Evolutionary conservation across 805 yeast genomes (phyloP).

Genomic region (Danielia reshetovae): DNA sequence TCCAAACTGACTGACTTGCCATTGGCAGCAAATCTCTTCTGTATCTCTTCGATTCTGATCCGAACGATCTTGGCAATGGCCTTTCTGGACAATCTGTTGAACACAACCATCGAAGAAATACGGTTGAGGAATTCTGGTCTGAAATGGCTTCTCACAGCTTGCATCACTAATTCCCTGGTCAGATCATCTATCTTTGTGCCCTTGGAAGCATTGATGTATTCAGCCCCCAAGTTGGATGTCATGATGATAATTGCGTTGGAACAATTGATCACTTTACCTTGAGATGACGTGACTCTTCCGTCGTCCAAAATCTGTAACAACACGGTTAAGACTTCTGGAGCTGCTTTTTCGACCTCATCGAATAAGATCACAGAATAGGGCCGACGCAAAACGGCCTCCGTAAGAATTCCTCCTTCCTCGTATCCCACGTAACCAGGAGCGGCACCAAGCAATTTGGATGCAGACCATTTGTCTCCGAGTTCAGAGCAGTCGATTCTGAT

Average conservation of each 20-base stretch:
- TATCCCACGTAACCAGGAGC: conserved; percentile 95
- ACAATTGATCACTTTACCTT: conserved; percentile 90
- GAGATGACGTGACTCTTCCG: conserved; percentile 92
- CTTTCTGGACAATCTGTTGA: conserved; percentile 86
- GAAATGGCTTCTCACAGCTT: conserved; percentile 80
- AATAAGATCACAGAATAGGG: conserved; percentile 96
- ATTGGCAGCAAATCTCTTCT: conserved; percentile 76
- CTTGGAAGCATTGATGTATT: conserved; percentile 67
- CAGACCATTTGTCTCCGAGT: conserved; percentile 90
- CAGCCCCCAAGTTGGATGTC: conserved; percentile 98
- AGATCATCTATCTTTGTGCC: conserved; percentile 61
- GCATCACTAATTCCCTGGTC: conserved; percentile 78
- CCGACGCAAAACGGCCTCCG: conserved; percentile 84
- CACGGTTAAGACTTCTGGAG: conserved; percentile 93
- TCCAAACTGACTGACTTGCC: conserved; percentile 74
- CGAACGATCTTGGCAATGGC: conserved; percentile 91
- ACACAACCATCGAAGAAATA: conserved; percentile 87
- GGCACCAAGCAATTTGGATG: conserved; percentile 91
- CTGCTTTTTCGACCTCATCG: conserved; percentile 98
- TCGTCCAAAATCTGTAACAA: conserved; percentile 91
- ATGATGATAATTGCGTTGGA: conserved; percentile 88
- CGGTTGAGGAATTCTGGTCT: conserved; percentile 97
- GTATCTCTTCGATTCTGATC: conserved; percentile 80
- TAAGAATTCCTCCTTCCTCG: conserved; percentile 95
- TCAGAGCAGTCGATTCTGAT: conserved; percentile 98